A percentile compares a stretch with the other conserved stretches of the same genome.
These are phyloP conservation scores for Mycena rebaudengoi DNA, from an alignment of 768 basidiomycete genomes.

Conservation along the genomic window DNA sequence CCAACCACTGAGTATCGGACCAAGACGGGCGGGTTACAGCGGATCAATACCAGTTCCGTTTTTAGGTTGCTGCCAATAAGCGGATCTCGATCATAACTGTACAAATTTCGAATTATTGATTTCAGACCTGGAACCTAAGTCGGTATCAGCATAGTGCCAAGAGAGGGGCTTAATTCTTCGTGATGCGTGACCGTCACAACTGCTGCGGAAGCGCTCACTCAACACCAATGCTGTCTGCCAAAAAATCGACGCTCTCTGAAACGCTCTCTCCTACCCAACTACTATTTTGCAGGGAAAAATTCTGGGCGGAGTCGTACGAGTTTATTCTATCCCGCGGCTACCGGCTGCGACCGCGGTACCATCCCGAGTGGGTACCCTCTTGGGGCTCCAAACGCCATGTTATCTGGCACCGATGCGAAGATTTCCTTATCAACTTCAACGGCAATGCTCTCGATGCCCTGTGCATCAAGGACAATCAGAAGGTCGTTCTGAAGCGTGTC, in stretches of 20 bases:
- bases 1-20: too few species aligned
- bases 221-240: not conserved
- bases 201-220: too few species aligned
- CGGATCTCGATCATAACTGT: too few species aligned
- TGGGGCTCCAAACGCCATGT: not conserved
- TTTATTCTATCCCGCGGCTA: not conserved
- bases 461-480: conserved; percentile 23
- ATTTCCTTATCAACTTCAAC: not conserved
- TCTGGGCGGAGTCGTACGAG: not conserved
- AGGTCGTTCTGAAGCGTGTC: conserved; percentile 30
- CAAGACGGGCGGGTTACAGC: too few species aligned
- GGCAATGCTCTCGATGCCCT: conserved; percentile 26
- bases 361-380: conserved; percentile 8
- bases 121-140: too few species aligned
- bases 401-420: not conserved
- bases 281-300: not conserved
- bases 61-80: too few species aligned
- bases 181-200: too few species aligned
- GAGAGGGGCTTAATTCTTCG: too few species aligned
- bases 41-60: too few species aligned
- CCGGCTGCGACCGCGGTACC: conserved; percentile 1
- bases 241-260: not conserved
- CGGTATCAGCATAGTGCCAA: too few species aligned
- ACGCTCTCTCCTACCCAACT: not conserved
- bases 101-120: too few species aligned